Conservation (phyloP, 768 basidiomycete genomes). For the Suillus bovinus region DNA sequence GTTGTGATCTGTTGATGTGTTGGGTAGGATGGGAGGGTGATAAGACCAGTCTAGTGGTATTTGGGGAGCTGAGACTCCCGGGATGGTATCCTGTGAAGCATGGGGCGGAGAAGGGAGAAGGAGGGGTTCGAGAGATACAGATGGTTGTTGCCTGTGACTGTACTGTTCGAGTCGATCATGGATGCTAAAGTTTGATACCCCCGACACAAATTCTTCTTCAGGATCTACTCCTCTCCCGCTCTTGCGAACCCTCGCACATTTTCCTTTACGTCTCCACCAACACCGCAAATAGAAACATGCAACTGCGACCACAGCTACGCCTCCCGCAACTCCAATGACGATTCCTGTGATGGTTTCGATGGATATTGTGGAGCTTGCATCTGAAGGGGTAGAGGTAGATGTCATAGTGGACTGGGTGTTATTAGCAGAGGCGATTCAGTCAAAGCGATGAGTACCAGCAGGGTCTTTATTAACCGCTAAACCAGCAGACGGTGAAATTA, state of each 20-base stretch:
- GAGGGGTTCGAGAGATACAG: conserved; percentile 26
- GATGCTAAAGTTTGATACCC: background rate
- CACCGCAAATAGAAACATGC: conserved; percentile 17
- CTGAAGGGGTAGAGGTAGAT: background rate
- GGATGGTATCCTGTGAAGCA: background rate
- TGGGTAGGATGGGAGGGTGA: background rate
- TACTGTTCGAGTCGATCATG: background rate
- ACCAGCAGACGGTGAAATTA: background rate
- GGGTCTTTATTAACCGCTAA: background rate
- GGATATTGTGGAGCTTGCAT: conserved; percentile 11
- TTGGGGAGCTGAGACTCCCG: conserved; percentile 6
- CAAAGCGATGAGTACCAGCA: background rate
- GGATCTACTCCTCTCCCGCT: background rate
- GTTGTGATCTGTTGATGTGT: background rate
- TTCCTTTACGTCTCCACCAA: conserved; percentile 11
- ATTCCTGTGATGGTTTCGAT: conserved; percentile 20
- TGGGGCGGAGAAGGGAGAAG: conserved; percentile 15
- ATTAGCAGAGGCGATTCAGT: background rate
- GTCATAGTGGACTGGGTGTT: background rate
- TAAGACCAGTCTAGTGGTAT: background rate
- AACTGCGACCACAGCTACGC: conserved; percentile 12
- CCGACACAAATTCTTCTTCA: conserved; percentile 1
- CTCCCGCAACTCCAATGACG: conserved; percentile 21
- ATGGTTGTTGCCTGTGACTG: conserved; percentile 17
- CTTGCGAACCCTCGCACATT: conserved; percentile 21